phyloP scores from a whole-genome alignment of 2,329 filamentous ascomycete genomes.

The Colletotrichum sublineola region DNA sequence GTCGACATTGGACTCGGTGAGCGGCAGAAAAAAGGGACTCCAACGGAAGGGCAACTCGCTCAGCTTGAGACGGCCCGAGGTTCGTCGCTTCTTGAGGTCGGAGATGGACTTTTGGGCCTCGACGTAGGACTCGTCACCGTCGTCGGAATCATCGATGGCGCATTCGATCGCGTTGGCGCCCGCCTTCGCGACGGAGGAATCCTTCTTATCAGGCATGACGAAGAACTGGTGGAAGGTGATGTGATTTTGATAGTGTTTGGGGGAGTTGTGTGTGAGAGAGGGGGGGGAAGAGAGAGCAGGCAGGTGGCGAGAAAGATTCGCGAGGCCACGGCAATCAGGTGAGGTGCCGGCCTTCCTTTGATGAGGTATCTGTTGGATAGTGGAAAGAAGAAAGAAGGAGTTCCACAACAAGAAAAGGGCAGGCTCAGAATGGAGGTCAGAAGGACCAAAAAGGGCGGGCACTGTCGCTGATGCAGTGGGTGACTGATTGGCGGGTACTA shows the following conservation, averaged over 20 bases:
- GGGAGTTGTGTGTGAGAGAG: background rate
- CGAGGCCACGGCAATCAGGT: background rate
- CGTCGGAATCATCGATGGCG: constrained; percentile 57
- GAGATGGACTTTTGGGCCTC: constrained; percentile 56
- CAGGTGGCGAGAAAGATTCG: background rate
- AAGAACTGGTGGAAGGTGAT: background rate
- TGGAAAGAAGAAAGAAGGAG: background rate
- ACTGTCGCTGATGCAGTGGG: background rate
- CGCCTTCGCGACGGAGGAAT: constrained; percentile 6
- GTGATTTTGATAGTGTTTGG: background rate
- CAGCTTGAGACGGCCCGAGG: constrained; percentile 53
- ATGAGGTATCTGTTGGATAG: background rate
- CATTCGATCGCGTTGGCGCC: constrained; percentile 36
- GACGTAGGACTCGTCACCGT: constrained; percentile 55
- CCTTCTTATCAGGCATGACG: constrained; percentile 32
- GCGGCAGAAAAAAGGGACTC: constrained; percentile 79
- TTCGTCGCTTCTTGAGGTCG: constrained; percentile 54
- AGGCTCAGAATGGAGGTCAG: background rate
- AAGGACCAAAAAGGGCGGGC: constrained; percentile 18
- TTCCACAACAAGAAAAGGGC: background rate
- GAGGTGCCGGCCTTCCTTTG: background rate
- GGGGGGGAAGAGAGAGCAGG: background rate
- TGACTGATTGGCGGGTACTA: constrained; percentile 7
- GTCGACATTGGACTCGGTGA: constrained; percentile 76
- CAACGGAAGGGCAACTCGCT: constrained; percentile 69